Evolutionary conservation across 2,329 filamentous ascomycete genomes (phyloP), one percentile per base, ranked within the genome.

Genomic region (Blastomyces gilchristii): DNA sequence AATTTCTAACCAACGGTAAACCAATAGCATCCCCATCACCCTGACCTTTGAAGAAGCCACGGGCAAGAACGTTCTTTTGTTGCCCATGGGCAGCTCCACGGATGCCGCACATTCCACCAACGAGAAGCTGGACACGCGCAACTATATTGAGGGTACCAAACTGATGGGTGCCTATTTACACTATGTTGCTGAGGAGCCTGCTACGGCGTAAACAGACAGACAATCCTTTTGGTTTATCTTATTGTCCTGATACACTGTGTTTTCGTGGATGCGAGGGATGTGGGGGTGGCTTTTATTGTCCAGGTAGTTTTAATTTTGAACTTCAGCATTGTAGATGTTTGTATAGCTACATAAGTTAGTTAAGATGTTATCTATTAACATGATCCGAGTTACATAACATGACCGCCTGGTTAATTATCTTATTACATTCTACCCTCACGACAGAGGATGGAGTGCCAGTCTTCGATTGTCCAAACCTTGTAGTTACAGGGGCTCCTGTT

Each of bases 61-160:
- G 7, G 91, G 92, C 72, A 99, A 99, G 87, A 99, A 97, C 73
- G 93, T 97, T 52, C 80, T 99, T 63, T 81, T 99, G 68, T 79
- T 99, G 69, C 94, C 94, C 41, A 97, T 99, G 94, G 94, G 94
- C 56, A 96, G 90, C 81, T 95, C 90, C 53, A 99, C 93, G 0
- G 94, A 97, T 75, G 92, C 90, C 52, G 94, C 94, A 8, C 94
- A 99, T 79, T 96, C 91, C 43, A 95, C 97, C 78, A 99, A 99
- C 76, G 94, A 97, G 85, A 97, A 96, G 83, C 82, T 99, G 63
- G 94, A 99, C 77, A 91, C 89, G 83, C 86, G 85, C 73, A 99
- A 99, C 79, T 99, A 99, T 76, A 96, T 99, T 72, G 91, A 99
- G 81, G 94, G 94, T 58, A 97, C 90, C 71, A 99, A 99, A 85